A percentile compares a stretch with the other conserved stretches of the same genome.
Conservation (phyloP, 2,329 filamentous ascomycete genomes). For the Dryadomyces quercivorus region DNA sequence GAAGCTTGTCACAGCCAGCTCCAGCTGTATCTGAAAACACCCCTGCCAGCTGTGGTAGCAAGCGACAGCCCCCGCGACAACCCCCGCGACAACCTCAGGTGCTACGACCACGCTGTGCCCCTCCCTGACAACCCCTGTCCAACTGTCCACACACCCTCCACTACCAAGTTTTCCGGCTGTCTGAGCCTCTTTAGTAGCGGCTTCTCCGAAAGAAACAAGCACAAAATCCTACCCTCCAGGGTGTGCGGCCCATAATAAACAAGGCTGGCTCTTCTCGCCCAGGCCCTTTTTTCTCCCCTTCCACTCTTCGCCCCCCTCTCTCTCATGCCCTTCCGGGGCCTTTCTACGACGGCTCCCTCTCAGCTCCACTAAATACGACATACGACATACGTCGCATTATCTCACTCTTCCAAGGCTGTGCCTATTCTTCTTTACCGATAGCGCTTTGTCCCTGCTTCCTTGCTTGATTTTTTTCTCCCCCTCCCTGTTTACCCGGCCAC, state of each 20-base stretch:
- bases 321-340: background rate
- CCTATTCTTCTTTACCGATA: background rate
- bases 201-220: background rate
- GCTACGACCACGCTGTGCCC: background rate
- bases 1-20: no score
- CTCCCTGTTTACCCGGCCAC: background rate
- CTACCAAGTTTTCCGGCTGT: background rate
- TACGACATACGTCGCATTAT: background rate
- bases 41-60: background rate
- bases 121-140: background rate
- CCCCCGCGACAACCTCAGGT: background rate
- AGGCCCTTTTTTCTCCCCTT: background rate
- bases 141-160: background rate
- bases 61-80: background rate
- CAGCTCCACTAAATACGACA: background rate
- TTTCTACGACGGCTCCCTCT: background rate
- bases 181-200: background rate
- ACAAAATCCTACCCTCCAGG: background rate
- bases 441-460: background rate
- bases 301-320: no score
- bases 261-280: background rate
- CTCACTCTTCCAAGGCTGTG: slow-evolving; percentile 1
- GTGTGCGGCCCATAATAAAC: background rate
- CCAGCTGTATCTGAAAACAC: background rate
- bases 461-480: background rate